Conservation (phyloP, 176 grass and related monocot species). For the Otatea glauca region DNA sequence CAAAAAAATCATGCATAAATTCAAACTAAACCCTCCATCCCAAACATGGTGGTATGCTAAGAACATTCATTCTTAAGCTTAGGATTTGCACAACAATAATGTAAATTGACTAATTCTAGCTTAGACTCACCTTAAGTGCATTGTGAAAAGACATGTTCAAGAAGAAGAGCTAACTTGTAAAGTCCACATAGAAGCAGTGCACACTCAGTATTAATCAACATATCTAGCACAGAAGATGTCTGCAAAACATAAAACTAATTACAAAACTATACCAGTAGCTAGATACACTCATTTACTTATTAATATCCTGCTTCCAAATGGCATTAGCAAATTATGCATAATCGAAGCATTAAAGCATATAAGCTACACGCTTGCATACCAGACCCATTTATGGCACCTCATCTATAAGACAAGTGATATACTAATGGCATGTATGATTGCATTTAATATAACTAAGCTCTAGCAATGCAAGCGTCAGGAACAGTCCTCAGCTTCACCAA, state of each 20-base stretch:
- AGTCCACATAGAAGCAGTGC: constrained; percentile 88
- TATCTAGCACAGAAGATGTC: constrained; percentile 81
- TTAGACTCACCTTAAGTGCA: constrained; percentile 26
- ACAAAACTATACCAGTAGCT: constrained; percentile 30
- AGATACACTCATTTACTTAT: constrained; percentile 7
- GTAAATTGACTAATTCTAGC: constrained; percentile 27
- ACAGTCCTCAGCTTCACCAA: too few species aligned
- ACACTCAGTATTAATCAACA: constrained; percentile 83
- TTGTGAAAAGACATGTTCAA: constrained; percentile 30
- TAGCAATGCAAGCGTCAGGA: too few species aligned
- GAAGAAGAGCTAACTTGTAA: constrained; percentile 66
- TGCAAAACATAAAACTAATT: constrained; percentile 55
- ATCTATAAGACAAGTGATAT: too few species aligned
- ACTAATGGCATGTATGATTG: too few species aligned
- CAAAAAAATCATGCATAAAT: constrained; percentile 73
- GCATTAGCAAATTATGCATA: neutral
- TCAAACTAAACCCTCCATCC: constrained; percentile 31
- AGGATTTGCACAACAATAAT: neutral
- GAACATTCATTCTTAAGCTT: constrained; percentile 7
- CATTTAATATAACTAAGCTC: too few species aligned
- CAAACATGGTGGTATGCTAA: constrained; percentile 26
- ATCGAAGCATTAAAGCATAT: neutral
- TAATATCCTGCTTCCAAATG: constrained; percentile 17
- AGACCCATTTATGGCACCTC: too few species aligned
- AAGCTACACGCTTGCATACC: neutral